A percentile compares a stretch with the other conserved stretches of the same genome.
Evolutionary conservation across 2,329 filamentous ascomycete species (phyloP).

Genomic region (Arthrobotrys musiformis): DNA sequence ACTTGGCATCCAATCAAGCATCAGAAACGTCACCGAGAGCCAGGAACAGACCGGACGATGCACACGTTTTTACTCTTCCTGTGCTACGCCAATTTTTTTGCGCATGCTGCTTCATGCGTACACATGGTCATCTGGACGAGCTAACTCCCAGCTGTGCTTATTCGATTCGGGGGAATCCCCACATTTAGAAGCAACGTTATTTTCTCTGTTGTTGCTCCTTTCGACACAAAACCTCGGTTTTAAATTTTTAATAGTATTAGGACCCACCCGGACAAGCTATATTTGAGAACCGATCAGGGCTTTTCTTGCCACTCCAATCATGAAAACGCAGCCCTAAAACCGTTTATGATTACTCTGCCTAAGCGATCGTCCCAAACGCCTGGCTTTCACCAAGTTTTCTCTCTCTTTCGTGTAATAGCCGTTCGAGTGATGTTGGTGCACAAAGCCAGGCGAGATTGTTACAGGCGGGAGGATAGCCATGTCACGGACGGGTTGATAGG

Average conservation of each 20-base stretch:
- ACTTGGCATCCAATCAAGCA: constrained; percentile 31
- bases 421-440: neutral
- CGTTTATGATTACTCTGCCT: constrained; percentile 43
- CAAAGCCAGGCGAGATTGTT: neutral
- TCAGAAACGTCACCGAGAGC: constrained; percentile 19
- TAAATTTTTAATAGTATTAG: constrained; percentile 16
- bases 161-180: constrained; percentile 15
- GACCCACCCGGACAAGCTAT: constrained; percentile 16
- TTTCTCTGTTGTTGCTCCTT: neutral
- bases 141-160: constrained; percentile 17
- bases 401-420: constrained; percentile 5
- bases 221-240: constrained; percentile 3
- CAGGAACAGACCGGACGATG: constrained; percentile 14
- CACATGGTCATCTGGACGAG: constrained; percentile 20
- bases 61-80: constrained; percentile 12
- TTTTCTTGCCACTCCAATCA: constrained; percentile 2
- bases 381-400: constrained; percentile 18
- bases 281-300: constrained; percentile 1
- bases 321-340: constrained; percentile 34
- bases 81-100: constrained; percentile 5
- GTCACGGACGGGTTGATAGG: neutral
- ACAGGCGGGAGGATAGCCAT: neutral
- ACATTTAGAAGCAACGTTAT: constrained; percentile 15
- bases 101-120: constrained; percentile 32
- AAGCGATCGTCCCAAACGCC: constrained; percentile 41